Evolutionary conservation across 2,329 filamentous ascomycete genomes (phyloP).

Genomic region (Leptographium wingfieldii): DNA sequence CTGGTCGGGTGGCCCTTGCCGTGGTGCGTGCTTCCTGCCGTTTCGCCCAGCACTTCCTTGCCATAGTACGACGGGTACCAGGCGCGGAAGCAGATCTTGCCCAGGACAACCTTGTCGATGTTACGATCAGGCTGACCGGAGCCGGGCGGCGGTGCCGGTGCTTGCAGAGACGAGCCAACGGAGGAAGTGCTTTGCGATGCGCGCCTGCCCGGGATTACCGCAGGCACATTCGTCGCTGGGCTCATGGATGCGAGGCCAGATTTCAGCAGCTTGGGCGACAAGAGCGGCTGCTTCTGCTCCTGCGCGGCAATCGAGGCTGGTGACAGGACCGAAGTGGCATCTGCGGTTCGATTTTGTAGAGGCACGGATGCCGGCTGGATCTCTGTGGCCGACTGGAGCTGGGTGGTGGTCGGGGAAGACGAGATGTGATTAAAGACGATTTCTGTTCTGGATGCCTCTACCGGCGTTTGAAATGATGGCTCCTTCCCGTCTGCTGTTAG

Average conservation of each 20-base stretch:
- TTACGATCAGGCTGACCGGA: conserved; percentile 50
- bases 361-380: background rate
- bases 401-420: background rate
- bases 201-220: background rate
- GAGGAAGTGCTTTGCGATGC: background rate
- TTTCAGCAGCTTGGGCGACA: background rate
- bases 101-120: conserved; percentile 76
- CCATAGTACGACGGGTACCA: conserved; percentile 90
- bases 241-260: background rate
- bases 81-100: conserved; percentile 69
- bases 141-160: conserved; percentile 19
- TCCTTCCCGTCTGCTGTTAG: background rate
- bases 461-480: background rate
- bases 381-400: background rate
- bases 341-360: background rate
- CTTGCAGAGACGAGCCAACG: background rate
- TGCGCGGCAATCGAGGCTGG: background rate
- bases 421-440: background rate
- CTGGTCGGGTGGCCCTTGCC: background rate
- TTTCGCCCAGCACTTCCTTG: conserved; percentile 53
- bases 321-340: background rate
- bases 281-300: background rate
- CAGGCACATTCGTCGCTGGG: background rate
- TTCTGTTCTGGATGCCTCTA: background rate
- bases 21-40: conserved; percentile 18